Conservation (phyloP, 129 eudicot genomes). For the Saussurea involucrata region DNA sequence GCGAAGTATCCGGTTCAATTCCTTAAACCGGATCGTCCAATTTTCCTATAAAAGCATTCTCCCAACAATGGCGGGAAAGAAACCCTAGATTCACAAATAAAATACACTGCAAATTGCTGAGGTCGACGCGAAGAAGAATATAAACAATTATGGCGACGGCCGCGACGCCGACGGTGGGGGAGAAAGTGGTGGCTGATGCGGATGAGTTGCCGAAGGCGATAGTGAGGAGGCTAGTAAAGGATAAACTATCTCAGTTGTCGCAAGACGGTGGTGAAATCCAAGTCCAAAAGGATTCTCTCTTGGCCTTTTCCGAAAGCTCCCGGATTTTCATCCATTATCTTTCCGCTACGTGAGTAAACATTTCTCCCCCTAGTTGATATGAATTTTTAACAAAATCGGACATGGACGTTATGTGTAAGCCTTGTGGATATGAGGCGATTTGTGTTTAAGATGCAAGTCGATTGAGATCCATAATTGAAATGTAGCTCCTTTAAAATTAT, state of each 20-base stretch:
- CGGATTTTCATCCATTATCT: slow-evolving; percentile 93
- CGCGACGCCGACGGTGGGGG: slow-evolving; percentile 26
- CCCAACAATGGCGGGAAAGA: slow-evolving; percentile 36
- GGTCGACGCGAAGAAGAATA: background rate
- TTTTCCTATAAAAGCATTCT: background rate
- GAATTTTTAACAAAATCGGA: background rate
- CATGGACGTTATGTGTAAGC: background rate
- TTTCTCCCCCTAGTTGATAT: background rate
- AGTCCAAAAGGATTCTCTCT: slow-evolving; percentile 61
- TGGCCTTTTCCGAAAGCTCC: slow-evolving; percentile 82
- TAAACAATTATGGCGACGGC: slow-evolving; percentile 15
- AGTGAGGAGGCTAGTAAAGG: slow-evolving; percentile 82
- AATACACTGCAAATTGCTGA: slow-evolving; percentile 1
- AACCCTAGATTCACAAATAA: slow-evolving; percentile 34
- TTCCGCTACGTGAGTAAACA: slow-evolving; percentile 62
- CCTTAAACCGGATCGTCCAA: background rate
- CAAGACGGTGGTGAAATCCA: slow-evolving; percentile 57
- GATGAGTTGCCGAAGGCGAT: slow-evolving; percentile 90
- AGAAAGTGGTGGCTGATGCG: slow-evolving; percentile 47
- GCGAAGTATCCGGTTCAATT: background rate
- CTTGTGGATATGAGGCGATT: background rate
- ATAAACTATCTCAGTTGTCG: slow-evolving; percentile 76
- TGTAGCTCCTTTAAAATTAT: background rate
- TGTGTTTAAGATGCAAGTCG: background rate
- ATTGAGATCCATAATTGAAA: background rate